Evolutionary conservation across 2,329 filamentous ascomycete genomes (phyloP).

Genomic region (Metarhizium robertsii): DNA sequence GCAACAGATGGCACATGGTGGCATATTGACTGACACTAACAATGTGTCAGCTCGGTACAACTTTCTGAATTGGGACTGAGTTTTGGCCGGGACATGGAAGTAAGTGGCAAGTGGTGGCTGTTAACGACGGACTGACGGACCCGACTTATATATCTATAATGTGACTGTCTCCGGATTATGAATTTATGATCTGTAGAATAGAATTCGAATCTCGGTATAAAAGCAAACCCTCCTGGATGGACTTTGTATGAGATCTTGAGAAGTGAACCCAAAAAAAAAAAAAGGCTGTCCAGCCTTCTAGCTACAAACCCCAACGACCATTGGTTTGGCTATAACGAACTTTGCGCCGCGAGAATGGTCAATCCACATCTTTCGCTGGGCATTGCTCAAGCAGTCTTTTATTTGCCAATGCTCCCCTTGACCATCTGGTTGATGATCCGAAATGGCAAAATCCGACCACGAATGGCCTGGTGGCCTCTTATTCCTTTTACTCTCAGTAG

Average conservation of each 20-base stretch:
- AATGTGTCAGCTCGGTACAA: not conserved
- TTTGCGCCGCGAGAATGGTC: slow-evolving; percentile 4
- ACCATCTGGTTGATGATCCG: slow-evolving; percentile 15
- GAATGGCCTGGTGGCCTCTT: slow-evolving; percentile 18
- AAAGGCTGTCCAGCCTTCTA: too few species aligned
- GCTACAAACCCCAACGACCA: not conserved
- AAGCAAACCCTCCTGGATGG: too few species aligned
- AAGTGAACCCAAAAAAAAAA: too few species aligned
- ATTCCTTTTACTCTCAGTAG: slow-evolving; percentile 15
- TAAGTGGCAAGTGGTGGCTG: too few species aligned
- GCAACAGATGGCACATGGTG: not conserved
- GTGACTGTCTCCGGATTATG: too few species aligned
- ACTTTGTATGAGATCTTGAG: too few species aligned
- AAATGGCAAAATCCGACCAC: slow-evolving; percentile 17
- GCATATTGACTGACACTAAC: not conserved
- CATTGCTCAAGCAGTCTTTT: slow-evolving; percentile 18
- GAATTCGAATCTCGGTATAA: too few species aligned
- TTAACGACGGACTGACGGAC: too few species aligned
- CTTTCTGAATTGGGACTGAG: not conserved
- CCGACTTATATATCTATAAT: too few species aligned
- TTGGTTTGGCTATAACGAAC: too few species aligned
- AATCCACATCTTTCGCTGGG: slow-evolving; percentile 14
- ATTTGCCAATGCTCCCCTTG: slow-evolving; percentile 15
- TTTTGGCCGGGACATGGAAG: too few species aligned
- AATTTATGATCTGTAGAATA: too few species aligned